Evolutionary conservation across 371 early-diverging fungal genomes (phyloP).

Genomic region (Mucor plumbeus): DNA sequence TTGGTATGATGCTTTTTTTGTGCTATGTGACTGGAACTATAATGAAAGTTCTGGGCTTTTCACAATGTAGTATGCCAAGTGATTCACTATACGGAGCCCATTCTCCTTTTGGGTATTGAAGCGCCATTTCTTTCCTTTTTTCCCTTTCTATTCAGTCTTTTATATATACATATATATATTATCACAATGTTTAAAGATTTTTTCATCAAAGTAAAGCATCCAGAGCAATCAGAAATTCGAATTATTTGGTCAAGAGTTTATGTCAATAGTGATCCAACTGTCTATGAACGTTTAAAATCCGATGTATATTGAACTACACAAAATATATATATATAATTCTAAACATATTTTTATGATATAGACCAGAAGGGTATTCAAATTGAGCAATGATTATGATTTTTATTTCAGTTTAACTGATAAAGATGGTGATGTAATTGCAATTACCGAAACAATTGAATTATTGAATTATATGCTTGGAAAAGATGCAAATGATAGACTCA

Average conservation of each 20-base stretch:
- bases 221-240: constrained; percentile 1
- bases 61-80: constrained; percentile 12
- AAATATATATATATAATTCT: background rate
- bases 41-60: constrained; percentile 11
- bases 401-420: constrained; percentile 11
- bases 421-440: constrained; percentile 6
- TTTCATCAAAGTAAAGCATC: constrained; percentile 11
- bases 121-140: background rate
- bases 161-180: too few relatives aligned
- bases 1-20: background rate
- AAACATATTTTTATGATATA: background rate
- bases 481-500: constrained; percentile 3
- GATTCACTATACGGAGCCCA: background rate
- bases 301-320: background rate
- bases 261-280: background rate
- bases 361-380: background rate
- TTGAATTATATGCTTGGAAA: constrained; percentile 7
- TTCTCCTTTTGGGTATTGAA: background rate
- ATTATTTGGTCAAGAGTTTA: constrained; percentile 1
- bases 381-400: constrained; percentile 8
- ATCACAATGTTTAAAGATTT: background rate
- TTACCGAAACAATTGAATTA: constrained; percentile 6
- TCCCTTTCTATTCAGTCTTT: constrained; percentile 6
- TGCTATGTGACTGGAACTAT: constrained; percentile 4
- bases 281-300: constrained; percentile 7